Evolutionary conservation across 371 early-diverging fungal species (phyloP).

Genomic region (Circinella umbellata): DNA sequence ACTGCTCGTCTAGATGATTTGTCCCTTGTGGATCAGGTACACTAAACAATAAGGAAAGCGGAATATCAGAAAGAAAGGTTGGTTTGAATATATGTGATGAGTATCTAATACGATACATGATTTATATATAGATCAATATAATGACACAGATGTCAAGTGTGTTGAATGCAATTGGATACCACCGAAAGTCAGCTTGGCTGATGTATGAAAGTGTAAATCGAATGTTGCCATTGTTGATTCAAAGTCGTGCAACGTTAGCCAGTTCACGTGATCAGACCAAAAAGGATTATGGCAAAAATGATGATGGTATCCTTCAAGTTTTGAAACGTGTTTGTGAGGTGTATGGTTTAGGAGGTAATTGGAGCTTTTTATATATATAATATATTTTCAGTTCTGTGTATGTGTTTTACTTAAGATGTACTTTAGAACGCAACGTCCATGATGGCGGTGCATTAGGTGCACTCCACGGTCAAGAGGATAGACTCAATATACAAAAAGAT

Average conservation of each 20-base stretch:
- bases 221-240: constrained; percentile 63
- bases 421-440: constrained; percentile 53
- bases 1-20: constrained; percentile 54
- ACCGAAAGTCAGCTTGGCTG: constrained; percentile 77
- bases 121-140: constrained; percentile 51
- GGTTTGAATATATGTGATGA: too few species aligned
- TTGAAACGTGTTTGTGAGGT: constrained; percentile 72
- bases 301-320: constrained; percentile 69
- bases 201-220: constrained; percentile 66
- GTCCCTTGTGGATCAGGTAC: constrained; percentile 63
- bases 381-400: background rate
- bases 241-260: constrained; percentile 40
- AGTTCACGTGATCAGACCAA: constrained; percentile 30
- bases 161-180: constrained; percentile 64
- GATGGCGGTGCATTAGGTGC: constrained; percentile 46
- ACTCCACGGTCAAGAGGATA: constrained; percentile 20
- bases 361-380: background rate
- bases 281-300: constrained; percentile 28
- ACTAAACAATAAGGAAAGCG: background rate
- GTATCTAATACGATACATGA: background rate
- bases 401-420: background rate
- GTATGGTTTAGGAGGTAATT: constrained; percentile 68
- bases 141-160: constrained; percentile 67
- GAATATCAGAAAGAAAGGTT: too few species aligned
- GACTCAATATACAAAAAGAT: background rate